Percentiles rank a stretch among this genome's conserved stretches.
phyloP scores from a whole-genome alignment of 352 stramenopile species.

The Globisporangium spiculum region DNA sequence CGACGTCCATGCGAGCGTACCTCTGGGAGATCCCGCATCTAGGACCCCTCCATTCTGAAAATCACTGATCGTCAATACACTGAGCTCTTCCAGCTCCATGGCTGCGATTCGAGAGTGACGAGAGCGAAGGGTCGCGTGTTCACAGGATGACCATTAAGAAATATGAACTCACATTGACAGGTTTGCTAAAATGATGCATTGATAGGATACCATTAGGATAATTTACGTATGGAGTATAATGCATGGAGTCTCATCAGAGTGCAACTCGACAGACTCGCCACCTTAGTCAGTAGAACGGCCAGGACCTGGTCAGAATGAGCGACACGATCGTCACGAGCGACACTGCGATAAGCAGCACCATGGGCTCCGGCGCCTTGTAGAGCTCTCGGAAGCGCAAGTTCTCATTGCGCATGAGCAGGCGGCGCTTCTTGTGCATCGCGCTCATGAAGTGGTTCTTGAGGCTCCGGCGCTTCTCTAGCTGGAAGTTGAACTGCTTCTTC shows the following conservation, averaged over 20 bases:
- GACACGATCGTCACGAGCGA: constrained; percentile 57
- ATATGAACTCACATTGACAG: background rate
- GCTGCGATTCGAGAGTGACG: background rate
- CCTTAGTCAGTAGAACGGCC: constrained; percentile 63
- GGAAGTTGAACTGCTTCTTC: constrained; percentile 44
- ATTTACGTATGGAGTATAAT: background rate
- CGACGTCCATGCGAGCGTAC: constrained; percentile 62
- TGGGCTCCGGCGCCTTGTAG: constrained; percentile 64
- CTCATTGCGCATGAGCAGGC: constrained; percentile 61
- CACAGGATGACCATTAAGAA: too few species aligned
- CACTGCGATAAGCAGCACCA: constrained; percentile 53
- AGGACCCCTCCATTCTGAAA: constrained; percentile 23
- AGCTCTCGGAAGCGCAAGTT: constrained; percentile 78
- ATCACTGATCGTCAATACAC: constrained; percentile 24
- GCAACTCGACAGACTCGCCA: background rate
- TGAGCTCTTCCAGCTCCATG: constrained; percentile 44
- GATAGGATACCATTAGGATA: background rate
- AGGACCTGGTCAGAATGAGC: constrained; percentile 73
- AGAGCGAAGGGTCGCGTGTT: constrained; percentile 9
- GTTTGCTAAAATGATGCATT: background rate
- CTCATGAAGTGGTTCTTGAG: constrained; percentile 37
- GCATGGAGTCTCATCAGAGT: background rate
- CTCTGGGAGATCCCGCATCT: constrained; percentile 56
- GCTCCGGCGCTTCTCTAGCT: constrained; percentile 32
- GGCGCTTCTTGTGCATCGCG: constrained; percentile 57